These are phyloP conservation scores for Didymellaceae sp. DNA, from an alignment of 2,329 filamentous ascomycete species.

Conservation along the genomic window DNA sequence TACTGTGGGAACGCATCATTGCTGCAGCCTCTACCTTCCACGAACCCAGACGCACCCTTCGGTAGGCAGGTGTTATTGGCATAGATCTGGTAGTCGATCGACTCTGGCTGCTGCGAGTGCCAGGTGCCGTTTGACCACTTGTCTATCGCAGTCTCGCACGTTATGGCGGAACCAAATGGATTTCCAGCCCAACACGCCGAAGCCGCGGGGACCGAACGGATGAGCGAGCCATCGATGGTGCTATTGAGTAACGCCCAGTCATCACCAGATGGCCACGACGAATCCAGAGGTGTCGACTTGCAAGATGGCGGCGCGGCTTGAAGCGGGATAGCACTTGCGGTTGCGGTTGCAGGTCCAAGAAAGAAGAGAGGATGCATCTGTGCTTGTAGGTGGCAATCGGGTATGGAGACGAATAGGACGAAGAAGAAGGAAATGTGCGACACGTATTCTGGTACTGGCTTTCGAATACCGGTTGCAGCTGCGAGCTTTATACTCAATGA, in stretches of 20 bases:
- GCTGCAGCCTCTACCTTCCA: constrained; percentile 31
- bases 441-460: background rate
- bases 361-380: background rate
- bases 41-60: constrained; percentile 29
- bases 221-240: constrained; percentile 40
- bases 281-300: constrained; percentile 5
- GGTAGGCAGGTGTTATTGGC: constrained; percentile 47
- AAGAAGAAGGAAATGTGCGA: background rate
- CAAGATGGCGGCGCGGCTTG: background rate
- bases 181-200: constrained; percentile 30
- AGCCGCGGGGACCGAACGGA: constrained; percentile 36
- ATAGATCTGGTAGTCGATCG: constrained; percentile 39
- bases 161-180: constrained; percentile 30
- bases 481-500: background rate
- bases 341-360: background rate
- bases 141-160: constrained; percentile 31
- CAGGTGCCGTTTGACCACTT: constrained; percentile 41
- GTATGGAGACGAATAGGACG: background rate
- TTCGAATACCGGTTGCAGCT: background rate
- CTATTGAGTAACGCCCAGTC: constrained; percentile 39
- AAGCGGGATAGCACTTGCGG: background rate
- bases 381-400: too few relatives aligned
- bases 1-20: constrained; percentile 42
- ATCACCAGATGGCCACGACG: background rate
- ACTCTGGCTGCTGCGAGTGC: constrained; percentile 42